Percentiles rank a stretch among this genome's conserved stretches.
These are phyloP conservation scores for Onygenales sp. DNA, from an alignment of 2,329 filamentous ascomycete genomes.

Conservation along the genomic window DNA sequence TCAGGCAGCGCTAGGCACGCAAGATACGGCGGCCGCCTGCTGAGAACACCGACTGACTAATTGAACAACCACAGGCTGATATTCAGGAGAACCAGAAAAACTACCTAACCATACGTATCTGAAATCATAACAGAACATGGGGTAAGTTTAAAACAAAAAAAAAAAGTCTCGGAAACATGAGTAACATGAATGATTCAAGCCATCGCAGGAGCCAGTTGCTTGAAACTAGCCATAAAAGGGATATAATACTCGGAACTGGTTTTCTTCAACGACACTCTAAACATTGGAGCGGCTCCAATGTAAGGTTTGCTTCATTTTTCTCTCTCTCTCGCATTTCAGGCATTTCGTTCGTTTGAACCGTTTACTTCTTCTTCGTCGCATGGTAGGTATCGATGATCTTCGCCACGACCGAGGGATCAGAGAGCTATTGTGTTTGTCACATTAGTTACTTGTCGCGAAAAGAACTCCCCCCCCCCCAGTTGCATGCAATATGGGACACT, in stretches of 20 bases:
- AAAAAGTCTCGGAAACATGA: neutral
- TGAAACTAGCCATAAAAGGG: neutral
- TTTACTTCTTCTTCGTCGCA: slow-evolving; percentile 31
- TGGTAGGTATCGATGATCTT: slow-evolving; percentile 82
- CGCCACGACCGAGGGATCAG: slow-evolving; percentile 78
- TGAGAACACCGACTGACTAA: neutral
- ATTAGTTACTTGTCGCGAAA: neutral
- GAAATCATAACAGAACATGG: neutral
- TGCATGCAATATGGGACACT: slow-evolving; percentile 26
- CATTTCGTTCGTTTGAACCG: neutral
- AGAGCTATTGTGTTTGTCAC: slow-evolving; percentile 48
- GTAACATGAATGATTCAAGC: neutral
- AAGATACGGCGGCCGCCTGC: neutral
- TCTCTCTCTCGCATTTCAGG: neutral
- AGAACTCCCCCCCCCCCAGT: neutral
- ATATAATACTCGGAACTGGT: neutral
- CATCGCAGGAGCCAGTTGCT: neutral
- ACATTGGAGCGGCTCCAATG: neutral
- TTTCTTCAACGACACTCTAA: neutral
- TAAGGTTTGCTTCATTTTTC: neutral
- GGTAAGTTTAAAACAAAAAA: neutral
- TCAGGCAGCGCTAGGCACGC: too few relatives aligned
- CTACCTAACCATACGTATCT: slow-evolving; percentile 1
- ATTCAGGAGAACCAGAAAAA: neutral
- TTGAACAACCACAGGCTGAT: neutral